phyloP scores from a whole-genome alignment of 768 basidiomycete species.

The Tricholomella constricta region DNA sequence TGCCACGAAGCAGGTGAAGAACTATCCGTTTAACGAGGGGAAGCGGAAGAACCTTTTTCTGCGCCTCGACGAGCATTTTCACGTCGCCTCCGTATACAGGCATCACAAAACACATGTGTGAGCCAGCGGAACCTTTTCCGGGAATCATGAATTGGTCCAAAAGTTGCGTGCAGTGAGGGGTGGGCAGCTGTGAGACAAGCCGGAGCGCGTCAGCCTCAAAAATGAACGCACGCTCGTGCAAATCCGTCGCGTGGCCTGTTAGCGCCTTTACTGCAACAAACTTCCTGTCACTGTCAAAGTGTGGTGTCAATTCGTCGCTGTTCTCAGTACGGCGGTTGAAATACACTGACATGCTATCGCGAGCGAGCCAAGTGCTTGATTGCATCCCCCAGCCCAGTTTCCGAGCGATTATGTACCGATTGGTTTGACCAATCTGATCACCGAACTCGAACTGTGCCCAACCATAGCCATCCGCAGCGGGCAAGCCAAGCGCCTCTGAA shows the following conservation, averaged over 20 bases:
- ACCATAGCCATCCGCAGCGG: conserved; percentile 27
- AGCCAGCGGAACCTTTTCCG: conserved; percentile 22
- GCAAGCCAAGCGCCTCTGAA: conserved; percentile 31
- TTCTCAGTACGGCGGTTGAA: too few species aligned
- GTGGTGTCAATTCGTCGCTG: neutral
- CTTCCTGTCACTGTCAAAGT: conserved; percentile 17
- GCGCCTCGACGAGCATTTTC: conserved; percentile 13
- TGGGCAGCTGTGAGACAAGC: conserved; percentile 5
- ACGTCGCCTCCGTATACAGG: conserved; percentile 28
- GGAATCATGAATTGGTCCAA: conserved; percentile 25
- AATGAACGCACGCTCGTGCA: conserved; percentile 15
- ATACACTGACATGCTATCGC: conserved; percentile 22
- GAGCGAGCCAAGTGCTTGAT: conserved; percentile 32
- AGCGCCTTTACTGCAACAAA: conserved; percentile 35
- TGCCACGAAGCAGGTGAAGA: conserved; percentile 24
- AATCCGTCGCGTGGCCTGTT: conserved; percentile 25
- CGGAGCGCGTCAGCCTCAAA: conserved; percentile 26
- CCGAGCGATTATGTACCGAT: conserved; percentile 24
- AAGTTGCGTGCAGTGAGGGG: conserved; percentile 21
- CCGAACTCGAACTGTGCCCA: conserved; percentile 27
- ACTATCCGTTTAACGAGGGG: conserved; percentile 27
- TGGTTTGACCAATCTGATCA: conserved; percentile 25
- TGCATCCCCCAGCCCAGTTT: conserved; percentile 36
- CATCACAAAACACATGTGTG: conserved; percentile 29
- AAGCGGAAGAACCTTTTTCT: conserved; percentile 20